phyloP scores from a whole-genome alignment of 2,329 filamentous ascomycete genomes.

The Pleomassaria siparia region DNA sequence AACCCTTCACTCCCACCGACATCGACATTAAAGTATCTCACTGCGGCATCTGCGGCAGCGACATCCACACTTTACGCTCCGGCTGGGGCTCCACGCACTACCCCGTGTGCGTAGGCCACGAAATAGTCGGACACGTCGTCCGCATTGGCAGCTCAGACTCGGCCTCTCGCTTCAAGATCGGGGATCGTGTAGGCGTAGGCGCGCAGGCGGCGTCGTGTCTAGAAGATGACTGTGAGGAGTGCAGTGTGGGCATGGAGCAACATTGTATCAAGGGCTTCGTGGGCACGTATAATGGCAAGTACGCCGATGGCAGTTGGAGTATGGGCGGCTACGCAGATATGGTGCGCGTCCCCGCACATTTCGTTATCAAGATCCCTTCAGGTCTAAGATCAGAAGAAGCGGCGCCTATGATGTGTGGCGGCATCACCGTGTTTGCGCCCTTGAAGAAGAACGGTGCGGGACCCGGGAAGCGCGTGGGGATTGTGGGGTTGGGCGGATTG shows the following conservation, averaged over 20 bases:
- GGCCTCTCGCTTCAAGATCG: slow-evolving; percentile 56
- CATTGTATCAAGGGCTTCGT: slow-evolving; percentile 49
- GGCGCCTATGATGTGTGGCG: slow-evolving; percentile 75
- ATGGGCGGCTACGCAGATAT: slow-evolving; percentile 66
- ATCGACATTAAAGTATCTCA: slow-evolving; percentile 39
- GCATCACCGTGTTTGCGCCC: slow-evolving; percentile 72
- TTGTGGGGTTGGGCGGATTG: slow-evolving; percentile 72
- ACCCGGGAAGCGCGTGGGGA: slow-evolving; percentile 69
- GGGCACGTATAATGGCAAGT: slow-evolving; percentile 62
- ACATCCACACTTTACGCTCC: slow-evolving; percentile 42
- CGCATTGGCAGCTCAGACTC: slow-evolving; percentile 35
- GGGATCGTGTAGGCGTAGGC: slow-evolving; percentile 61
- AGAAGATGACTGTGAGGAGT: slow-evolving; percentile 54
- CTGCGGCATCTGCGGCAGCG: slow-evolving; percentile 40
- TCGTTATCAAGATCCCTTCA: slow-evolving; percentile 60
- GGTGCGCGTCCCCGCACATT: slow-evolving; percentile 59
- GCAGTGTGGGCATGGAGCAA: slow-evolving; percentile 48
- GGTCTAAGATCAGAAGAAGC: slow-evolving; percentile 52
- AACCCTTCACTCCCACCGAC: slow-evolving; percentile 40
- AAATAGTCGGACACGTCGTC: slow-evolving; percentile 45
- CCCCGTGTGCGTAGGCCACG: slow-evolving; percentile 46
- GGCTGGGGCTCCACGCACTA: slow-evolving; percentile 51
- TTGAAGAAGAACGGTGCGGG: slow-evolving; percentile 67
- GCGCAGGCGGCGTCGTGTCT: slow-evolving; percentile 54
- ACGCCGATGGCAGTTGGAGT: slow-evolving; percentile 59